Conservation (phyloP, 164 flowering plant genomes). For the Liquidambar formosana region DNA sequence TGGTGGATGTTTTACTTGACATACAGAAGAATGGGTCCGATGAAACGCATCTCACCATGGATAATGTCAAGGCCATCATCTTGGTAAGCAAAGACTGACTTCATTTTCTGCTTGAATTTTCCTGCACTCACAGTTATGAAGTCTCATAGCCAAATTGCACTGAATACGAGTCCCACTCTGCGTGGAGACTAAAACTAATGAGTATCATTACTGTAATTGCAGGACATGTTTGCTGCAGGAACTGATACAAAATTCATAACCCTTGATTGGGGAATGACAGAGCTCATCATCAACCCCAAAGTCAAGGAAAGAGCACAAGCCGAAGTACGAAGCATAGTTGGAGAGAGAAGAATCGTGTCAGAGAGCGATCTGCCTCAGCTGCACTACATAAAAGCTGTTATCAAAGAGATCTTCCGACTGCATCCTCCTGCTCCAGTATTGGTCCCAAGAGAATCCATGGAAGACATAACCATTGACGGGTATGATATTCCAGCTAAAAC, state of each 20-base stretch:
- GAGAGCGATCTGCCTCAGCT: slow-evolving; percentile 33
- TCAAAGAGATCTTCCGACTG: no score
- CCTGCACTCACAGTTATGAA: no score
- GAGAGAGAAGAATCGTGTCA: slow-evolving; percentile 13
- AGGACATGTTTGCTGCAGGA: slow-evolving; percentile 34
- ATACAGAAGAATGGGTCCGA: slow-evolving; percentile 27
- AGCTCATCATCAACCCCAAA: slow-evolving; percentile 23
- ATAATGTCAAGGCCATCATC: slow-evolving; percentile 54
- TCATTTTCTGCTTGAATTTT: no score
- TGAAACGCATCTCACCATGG: slow-evolving; percentile 45
- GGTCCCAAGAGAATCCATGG: no score
- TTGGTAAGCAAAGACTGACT: slow-evolving; percentile 35
- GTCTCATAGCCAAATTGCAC: no score
- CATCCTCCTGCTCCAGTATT: no score
- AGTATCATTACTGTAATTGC: background rate
- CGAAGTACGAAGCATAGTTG: slow-evolving; percentile 16
- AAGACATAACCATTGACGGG: no score
- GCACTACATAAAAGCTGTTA: no score
- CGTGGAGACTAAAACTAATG: no score
- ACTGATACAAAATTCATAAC: slow-evolving; percentile 23
- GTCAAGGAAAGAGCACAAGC: slow-evolving; percentile 16
- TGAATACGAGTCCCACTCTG: no score
- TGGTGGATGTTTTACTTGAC: slow-evolving; percentile 55
- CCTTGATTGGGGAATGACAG: slow-evolving; percentile 37
- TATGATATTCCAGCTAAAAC: no score